Percentiles rank a stretch among this genome's conserved stretches.
These are phyloP conservation scores for Metarhizium brunneum DNA, from an alignment of 2,329 filamentous ascomycete genomes.

Conservation along the genomic window DNA sequence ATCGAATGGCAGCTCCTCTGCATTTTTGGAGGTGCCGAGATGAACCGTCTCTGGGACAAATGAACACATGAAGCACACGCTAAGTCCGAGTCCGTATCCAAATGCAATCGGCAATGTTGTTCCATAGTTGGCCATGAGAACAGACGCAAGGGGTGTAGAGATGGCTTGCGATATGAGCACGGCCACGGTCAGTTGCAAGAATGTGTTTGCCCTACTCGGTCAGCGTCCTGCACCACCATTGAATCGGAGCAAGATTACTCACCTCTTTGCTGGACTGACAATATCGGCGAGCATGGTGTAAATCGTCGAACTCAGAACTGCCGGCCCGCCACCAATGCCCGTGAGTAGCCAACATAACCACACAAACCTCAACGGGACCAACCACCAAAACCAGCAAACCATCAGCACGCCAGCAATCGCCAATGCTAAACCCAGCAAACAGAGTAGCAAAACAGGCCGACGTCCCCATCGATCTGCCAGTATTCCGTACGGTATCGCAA, in stretches of 20 bases:
- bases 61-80: neutral
- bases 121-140: neutral
- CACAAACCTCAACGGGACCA: neutral
- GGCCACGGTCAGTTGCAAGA: neutral
- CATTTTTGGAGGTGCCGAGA: neutral
- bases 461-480: slow-evolving; percentile 1
- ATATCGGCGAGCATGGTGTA: slow-evolving; percentile 2
- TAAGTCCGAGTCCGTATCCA: neutral
- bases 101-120: neutral
- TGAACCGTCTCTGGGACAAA: neutral
- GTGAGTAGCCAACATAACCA: slow-evolving; percentile 1
- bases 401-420: neutral
- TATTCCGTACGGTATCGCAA: slow-evolving; percentile 2
- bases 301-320: neutral
- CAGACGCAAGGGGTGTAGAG: neutral
- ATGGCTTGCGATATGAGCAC: neutral
- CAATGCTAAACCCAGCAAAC: neutral
- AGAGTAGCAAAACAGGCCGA: neutral
- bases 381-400: slow-evolving; percentile 4
- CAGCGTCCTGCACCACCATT: neutral
- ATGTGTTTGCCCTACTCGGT: neutral
- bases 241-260: neutral
- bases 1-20: neutral
- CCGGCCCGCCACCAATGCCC: neutral
- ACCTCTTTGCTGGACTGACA: neutral